Base-by-base conservation (phyloP, 2,329 filamentous ascomycete species). In the Cladosporium sp. region DNA sequence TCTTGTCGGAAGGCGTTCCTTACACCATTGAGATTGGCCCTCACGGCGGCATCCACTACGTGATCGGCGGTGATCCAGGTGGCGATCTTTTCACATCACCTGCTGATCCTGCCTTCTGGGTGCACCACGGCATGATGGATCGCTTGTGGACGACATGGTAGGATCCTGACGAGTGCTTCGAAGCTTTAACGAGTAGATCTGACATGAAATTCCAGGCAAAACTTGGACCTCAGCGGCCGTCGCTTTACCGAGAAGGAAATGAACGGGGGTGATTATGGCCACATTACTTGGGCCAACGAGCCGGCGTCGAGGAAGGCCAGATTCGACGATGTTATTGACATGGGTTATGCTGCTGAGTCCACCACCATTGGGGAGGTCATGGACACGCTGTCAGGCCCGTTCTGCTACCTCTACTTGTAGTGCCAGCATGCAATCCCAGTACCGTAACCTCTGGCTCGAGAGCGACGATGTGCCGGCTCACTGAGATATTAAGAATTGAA, bases 81-180 rank as follows among this genome's bases (percentile, higher is more conserved):
- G 66, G 69, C 16, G 72, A 75, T 55, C 47, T 56, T 3, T 71
- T 64, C 42, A 62, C 66, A 0, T 71, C 68, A 8, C 71, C 73
- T 0, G 69, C 64, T 4, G 72, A 76, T 32, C 71, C 71, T 1
- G 60, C 59, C 7, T 75, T 76, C 60, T 76, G 65, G 56, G 63
- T 71, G 20, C 73, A 75, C 50, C 73, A 75, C 45, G 64, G 65
- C 3, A 68, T 68, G 64, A 69, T 76, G n/a, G 74, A 76, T 54
- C 61, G 72, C 1, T 35, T 52, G 22, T 27, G 27, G 25, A 30
- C 25, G 4, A 11, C 20, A 1, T 19, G 15, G 18, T 27, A 22
- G 8, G 15, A 27, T 27, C 22, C 4, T 27, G 5, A 9, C 22
- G 22, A n/a, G n/a, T 30, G 29, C 29, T 30, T 30, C 2, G 12